Evolutionary conservation across 805 yeast species (phyloP).

Genomic region (Yamadazyma akitaensis): DNA sequence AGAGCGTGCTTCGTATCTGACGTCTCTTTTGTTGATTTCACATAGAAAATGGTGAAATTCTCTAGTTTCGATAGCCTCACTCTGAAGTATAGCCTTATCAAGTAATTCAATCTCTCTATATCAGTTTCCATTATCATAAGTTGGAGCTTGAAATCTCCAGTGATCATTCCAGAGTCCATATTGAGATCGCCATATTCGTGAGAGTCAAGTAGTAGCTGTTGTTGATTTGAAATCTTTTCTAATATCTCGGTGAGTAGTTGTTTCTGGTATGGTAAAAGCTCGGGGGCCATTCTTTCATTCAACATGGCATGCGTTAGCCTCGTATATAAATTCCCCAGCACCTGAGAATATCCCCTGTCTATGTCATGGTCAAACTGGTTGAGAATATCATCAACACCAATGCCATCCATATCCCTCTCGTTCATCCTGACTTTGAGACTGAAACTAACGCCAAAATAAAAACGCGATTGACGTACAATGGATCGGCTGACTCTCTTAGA

Average conservation of each 20-base stretch:
- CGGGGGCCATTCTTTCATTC: slow-evolving; percentile 84
- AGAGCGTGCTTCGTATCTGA: slow-evolving; percentile 7
- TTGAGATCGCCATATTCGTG: slow-evolving; percentile 67
- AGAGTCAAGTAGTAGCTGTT: slow-evolving; percentile 72
- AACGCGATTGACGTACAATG: slow-evolving; percentile 16
- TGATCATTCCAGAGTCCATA: slow-evolving; percentile 29
- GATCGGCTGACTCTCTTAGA: slow-evolving; percentile 38
- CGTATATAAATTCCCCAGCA: slow-evolving; percentile 20
- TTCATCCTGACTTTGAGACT: not conserved
- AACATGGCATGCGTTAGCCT: slow-evolving; percentile 57
- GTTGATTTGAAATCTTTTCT: slow-evolving; percentile 59
- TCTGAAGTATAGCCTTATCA: slow-evolving; percentile 78
- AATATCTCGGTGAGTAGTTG: slow-evolving; percentile 57
- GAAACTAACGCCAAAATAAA: not conserved
- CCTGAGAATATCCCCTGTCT: not conserved
- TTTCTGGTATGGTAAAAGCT: slow-evolving; percentile 71
- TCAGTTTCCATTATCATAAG: slow-evolving; percentile 88
- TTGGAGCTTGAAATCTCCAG: slow-evolving; percentile 64
- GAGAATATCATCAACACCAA: slow-evolving; percentile 66
- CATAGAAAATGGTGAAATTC: slow-evolving; percentile 57
- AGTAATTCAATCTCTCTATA: slow-evolving; percentile 78
- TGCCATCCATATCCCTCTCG: slow-evolving; percentile 6
- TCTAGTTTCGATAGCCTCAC: slow-evolving; percentile 76
- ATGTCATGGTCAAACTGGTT: slow-evolving; percentile 53
- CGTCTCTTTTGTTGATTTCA: slow-evolving; percentile 26